phyloP scores from a whole-genome alignment of 108 stramenopile species.

The Phaeodactylum tricornutum region DNA sequence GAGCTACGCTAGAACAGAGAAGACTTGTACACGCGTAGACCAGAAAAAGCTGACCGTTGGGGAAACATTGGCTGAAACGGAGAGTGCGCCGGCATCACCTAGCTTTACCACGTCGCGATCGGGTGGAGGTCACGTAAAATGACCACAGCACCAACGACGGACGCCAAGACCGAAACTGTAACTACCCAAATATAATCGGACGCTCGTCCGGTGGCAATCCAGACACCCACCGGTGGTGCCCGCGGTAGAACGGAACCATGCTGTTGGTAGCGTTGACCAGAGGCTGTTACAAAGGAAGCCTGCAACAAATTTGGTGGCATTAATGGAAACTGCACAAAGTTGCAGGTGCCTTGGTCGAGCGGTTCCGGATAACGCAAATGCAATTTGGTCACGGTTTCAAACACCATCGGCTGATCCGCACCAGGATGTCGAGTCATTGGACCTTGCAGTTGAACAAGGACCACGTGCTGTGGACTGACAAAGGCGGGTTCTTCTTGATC shows the following conservation, averaged over 20 bases:
- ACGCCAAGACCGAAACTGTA: background rate
- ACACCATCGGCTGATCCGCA: too few species aligned
- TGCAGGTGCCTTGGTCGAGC: background rate
- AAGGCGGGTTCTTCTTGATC: constrained; percentile 7
- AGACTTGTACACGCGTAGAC: too few species aligned
- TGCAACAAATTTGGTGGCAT: background rate
- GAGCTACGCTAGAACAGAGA: too few species aligned
- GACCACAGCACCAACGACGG: background rate
- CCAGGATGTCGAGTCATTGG: too few species aligned
- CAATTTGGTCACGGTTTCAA: too few species aligned
- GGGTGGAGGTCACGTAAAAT: background rate
- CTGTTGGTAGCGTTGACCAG: background rate
- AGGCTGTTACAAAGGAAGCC: background rate
- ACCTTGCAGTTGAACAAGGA: background rate
- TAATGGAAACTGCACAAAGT: background rate
- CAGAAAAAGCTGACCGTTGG: too few species aligned
- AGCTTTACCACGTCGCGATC: background rate
- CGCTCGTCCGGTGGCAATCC: background rate
- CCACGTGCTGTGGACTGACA: constrained; percentile 3
- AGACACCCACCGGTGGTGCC: background rate
- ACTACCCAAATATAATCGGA: background rate
- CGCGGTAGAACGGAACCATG: background rate
- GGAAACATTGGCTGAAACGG: too few species aligned
- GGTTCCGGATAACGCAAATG: constrained; percentile 4
- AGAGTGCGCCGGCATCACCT: too few species aligned